phyloP scores from a whole-genome alignment of 108 stramenopile genomes.

The Nitzschia palea region DNA sequence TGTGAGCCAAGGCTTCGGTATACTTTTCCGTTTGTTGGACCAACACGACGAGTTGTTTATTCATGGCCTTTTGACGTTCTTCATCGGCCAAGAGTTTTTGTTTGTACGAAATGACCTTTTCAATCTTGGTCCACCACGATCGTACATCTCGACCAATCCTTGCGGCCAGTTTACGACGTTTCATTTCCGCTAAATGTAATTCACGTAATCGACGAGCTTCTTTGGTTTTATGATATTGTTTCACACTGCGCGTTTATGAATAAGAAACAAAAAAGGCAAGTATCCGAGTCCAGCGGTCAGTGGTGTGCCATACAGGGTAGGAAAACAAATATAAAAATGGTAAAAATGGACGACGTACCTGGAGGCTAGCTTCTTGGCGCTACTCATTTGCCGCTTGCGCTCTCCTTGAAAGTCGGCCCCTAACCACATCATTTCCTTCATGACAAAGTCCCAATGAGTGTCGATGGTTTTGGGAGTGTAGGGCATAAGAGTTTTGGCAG shows the following conservation, averaged over 20 bases:
- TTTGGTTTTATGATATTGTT: conserved; percentile 46
- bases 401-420: conserved; percentile 81
- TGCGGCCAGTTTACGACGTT: conserved; percentile 52
- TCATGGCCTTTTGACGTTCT: conserved; percentile 76
- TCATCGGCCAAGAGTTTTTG: conserved; percentile 69
- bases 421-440: conserved; percentile 74
- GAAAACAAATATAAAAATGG: too few species aligned
- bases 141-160: conserved; percentile 42
- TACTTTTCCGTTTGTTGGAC: conserved; percentile 86
- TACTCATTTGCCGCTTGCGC: conserved; percentile 68
- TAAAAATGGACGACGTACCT: conserved; percentile 4
- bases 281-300: too few species aligned
- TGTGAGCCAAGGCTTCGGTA: conserved; percentile 43
- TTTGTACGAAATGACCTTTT: conserved; percentile 79
- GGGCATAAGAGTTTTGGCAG: conserved; percentile 9
- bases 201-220: conserved; percentile 42
- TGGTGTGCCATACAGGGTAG: too few species aligned
- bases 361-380: conserved; percentile 51
- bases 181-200: conserved; percentile 50
- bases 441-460: conserved; percentile 79
- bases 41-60: conserved; percentile 75
- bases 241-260: conserved; percentile 34
- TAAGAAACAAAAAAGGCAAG: too few species aligned
- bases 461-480: conserved; percentile 47
- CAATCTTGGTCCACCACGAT: conserved; percentile 80